Base-by-base conservation (phyloP, 257 asterid species). In the Nicotiana sylvestris region DNA sequence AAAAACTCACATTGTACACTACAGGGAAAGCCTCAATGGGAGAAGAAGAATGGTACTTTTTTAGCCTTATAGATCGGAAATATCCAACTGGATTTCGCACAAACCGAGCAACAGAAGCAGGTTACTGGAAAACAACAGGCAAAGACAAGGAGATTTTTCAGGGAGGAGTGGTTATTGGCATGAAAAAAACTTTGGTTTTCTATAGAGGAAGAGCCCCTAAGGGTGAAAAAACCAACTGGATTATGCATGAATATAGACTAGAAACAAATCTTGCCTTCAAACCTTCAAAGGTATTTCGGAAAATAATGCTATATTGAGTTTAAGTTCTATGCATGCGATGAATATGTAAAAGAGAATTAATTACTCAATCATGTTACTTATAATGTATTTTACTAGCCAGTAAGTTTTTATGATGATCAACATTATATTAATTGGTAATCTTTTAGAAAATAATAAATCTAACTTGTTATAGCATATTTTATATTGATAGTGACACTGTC, bases 151-250 rank as follows among this genome's bases (percentile, higher is more conserved):
- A 88, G 83, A 91, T 91, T 4, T 87, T 65, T 79, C 83, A 89
- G 9, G 88, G 91, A 1, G 84, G 79, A 4, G 70, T 77, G 6
- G n/a, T 88, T 83, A 89, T 91, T 25, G 94, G 92, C 0, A 89
- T 89, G 92, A 91, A 91, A 85, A 91, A 89, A 68, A 91, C 94
- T 9, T 87, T 91, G 0, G 94, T 91, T 9, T 91, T 91, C 84
- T 91, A 91, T 62, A 62, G 89, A 77, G 94, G 94, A 10, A 84
- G 94, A 78, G 94, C 94, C 74, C 92, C 94, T n/a, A 91, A 91
- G 86, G 94, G 94, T 9, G 90, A 89, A 25, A 91, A 91, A 16
- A 89, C 92, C 68, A 91, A 91, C 25, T 89, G 92, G 94, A 92
- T 91, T 15, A 91, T 91, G 91, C 94, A 89, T 82, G 94, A 91